Percentiles rank a stretch among this genome's conserved stretches.
Conservation (phyloP, 2,329 filamentous ascomycete species). For the Sclerotinia trifoliorum region DNA sequence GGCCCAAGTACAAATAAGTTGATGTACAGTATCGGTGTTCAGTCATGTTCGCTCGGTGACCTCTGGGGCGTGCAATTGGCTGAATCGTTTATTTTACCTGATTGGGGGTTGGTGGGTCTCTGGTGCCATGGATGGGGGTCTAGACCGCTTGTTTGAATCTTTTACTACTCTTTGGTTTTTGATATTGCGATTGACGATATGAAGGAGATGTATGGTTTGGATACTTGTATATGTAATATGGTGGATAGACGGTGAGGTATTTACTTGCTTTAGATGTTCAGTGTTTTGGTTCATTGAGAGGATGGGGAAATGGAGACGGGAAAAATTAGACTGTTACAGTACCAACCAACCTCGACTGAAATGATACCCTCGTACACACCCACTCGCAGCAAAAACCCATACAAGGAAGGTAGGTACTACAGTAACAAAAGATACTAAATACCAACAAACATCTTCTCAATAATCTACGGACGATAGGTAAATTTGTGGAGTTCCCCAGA, state of each 20-base stretch:
- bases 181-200: background rate
- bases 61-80: slow-evolving; percentile 9
- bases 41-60: slow-evolving; percentile 18
- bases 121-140: slow-evolving; percentile 18
- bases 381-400: background rate
- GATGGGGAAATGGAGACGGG: background rate
- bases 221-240: background rate
- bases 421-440: background rate
- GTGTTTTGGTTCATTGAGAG: too few species aligned
- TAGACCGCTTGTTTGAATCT: slow-evolving; percentile 21
- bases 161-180: background rate
- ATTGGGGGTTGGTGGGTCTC: slow-evolving; percentile 24
- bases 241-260: background rate
- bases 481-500: background rate
- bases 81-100: slow-evolving; percentile 31
- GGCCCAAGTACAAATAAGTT: background rate
- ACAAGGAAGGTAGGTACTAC: slow-evolving; percentile 1
- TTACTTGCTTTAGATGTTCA: background rate
- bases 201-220: background rate
- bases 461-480: background rate
- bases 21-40: slow-evolving; percentile 4
- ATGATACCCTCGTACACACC: background rate
- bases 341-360: background rate
- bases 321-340: background rate
- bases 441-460: background rate